phyloP scores from a whole-genome alignment of 2,329 filamentous ascomycete species.

The Pyrenophora seminiperda region DNA sequence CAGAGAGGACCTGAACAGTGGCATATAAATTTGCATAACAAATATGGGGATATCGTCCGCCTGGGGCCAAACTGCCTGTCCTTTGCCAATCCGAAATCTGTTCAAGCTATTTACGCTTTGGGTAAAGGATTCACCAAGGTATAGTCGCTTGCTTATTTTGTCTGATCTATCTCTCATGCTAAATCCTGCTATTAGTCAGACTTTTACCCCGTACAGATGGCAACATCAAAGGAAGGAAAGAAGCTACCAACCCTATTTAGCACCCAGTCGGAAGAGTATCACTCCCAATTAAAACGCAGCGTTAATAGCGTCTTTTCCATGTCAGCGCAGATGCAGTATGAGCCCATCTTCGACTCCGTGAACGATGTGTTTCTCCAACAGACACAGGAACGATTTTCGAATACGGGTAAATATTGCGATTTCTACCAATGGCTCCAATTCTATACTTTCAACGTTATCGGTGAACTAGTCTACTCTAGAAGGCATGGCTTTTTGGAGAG shows the following conservation, averaged over 20 bases:
- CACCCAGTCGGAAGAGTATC: constrained; percentile 47
- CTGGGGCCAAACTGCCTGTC: constrained; percentile 65
- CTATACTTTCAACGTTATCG: constrained; percentile 11
- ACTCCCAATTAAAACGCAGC: constrained; percentile 32
- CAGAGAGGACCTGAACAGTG: constrained; percentile 58
- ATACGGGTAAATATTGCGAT: no score
- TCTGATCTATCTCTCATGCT: no score
- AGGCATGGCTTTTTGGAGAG: constrained; percentile 6
- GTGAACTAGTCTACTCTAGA: constrained; percentile 2
- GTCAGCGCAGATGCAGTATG: constrained; percentile 38
- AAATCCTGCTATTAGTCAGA: constrained; percentile 44
- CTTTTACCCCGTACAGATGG: constrained; percentile 32
- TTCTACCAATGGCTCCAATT: constrained; percentile 6
- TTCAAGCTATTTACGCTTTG: constrained; percentile 5
- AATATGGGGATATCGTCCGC: constrained; percentile 73
- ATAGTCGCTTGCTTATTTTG: background rate
- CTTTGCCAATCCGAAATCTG: background rate
- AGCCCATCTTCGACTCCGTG: constrained; percentile 21
- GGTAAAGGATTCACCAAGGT: constrained; percentile 1
- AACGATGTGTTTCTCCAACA: constrained; percentile 5
- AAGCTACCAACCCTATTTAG: constrained; percentile 36
- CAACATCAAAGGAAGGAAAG: constrained; percentile 25
- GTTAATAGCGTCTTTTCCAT: constrained; percentile 50
- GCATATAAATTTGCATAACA: constrained; percentile 63
- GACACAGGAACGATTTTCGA: background rate